Evolutionary conservation across 306 rosid species (phyloP).

Genomic region (Cucumis cinereus): DNA sequence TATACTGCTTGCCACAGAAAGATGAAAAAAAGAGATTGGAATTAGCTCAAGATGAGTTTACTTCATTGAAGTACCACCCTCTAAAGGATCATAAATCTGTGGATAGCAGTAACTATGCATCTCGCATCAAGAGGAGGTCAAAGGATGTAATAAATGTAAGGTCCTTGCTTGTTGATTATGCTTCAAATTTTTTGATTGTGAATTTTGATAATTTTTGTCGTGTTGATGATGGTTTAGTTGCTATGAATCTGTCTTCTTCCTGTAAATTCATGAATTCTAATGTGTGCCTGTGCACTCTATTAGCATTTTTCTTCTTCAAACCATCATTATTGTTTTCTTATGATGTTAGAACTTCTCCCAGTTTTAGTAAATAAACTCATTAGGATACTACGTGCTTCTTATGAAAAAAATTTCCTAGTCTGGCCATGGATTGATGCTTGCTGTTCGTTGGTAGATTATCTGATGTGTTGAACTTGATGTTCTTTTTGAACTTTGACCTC

Average conservation of each 20-base stretch:
- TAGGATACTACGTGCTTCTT: not conserved
- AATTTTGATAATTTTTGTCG: not conserved
- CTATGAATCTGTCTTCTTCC: not conserved
- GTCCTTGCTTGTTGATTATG: not conserved
- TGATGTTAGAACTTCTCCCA: not conserved
- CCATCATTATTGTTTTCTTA: not conserved
- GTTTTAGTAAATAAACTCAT: not conserved
- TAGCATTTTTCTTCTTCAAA: not conserved
- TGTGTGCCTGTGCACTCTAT: not conserved
- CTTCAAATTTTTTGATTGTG: not conserved
- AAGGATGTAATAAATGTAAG: slow-evolving; percentile 6
- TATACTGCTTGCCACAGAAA: slow-evolving; percentile 26
- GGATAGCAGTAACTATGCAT: slow-evolving; percentile 11
- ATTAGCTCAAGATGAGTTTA: slow-evolving; percentile 45
- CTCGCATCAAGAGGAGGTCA: slow-evolving; percentile 30
- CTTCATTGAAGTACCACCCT: slow-evolving; percentile 61
- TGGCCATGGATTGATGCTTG: not conserved
- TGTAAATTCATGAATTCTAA: not conserved
- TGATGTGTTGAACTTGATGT: not conserved
- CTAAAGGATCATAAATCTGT: slow-evolving; percentile 17
- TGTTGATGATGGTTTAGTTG: not conserved
- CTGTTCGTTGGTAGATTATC: not conserved
- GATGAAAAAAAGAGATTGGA: slow-evolving; percentile 48
- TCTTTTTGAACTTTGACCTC: not conserved
- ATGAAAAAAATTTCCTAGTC: not conserved